phyloP scores from a whole-genome alignment of 331 rosid genomes.

The Quercus tomentella region DNA sequence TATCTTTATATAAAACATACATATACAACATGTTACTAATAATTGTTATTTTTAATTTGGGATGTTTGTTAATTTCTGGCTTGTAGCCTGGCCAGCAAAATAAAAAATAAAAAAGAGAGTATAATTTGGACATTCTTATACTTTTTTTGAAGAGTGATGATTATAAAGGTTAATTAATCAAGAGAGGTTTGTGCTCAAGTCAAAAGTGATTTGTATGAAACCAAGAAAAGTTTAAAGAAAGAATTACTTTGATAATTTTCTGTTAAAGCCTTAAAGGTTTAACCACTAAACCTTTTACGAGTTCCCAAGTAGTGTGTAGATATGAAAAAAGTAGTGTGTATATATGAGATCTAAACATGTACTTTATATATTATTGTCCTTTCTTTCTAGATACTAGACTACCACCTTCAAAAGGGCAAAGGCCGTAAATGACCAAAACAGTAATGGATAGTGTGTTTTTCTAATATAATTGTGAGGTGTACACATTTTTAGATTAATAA shows the following conservation, averaged over 20 bases:
- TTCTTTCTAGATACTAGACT: not conserved
- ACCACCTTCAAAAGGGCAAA: not conserved
- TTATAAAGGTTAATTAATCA: slow-evolving; percentile 38
- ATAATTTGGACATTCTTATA: slow-evolving; percentile 17
- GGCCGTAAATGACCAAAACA: not conserved
- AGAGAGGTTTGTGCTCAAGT: slow-evolving; percentile 35
- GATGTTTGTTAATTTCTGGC: not conserved
- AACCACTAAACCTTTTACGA: slow-evolving; percentile 15
- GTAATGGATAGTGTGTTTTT: not conserved
- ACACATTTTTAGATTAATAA: no score
- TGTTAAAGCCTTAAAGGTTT: not conserved
- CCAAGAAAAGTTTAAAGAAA: slow-evolving; percentile 25
- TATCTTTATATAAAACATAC: not conserved
- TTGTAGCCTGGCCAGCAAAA: not conserved
- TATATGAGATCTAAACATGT: not conserved
- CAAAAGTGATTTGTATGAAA: slow-evolving; percentile 45
- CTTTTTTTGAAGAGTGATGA: slow-evolving; percentile 34
- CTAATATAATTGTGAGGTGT: no score
- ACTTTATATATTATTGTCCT: slow-evolving; percentile 6
- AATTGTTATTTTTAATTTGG: not conserved
- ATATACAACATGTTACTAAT: not conserved
- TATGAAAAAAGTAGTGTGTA: no score
- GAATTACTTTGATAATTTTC: slow-evolving; percentile 22
- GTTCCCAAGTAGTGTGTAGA: slow-evolving; percentile 3
- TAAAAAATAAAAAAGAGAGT: not conserved